phyloP scores from a whole-genome alignment of 495 filamentous ascomycete species.

The Copromyces sp. region DNA sequence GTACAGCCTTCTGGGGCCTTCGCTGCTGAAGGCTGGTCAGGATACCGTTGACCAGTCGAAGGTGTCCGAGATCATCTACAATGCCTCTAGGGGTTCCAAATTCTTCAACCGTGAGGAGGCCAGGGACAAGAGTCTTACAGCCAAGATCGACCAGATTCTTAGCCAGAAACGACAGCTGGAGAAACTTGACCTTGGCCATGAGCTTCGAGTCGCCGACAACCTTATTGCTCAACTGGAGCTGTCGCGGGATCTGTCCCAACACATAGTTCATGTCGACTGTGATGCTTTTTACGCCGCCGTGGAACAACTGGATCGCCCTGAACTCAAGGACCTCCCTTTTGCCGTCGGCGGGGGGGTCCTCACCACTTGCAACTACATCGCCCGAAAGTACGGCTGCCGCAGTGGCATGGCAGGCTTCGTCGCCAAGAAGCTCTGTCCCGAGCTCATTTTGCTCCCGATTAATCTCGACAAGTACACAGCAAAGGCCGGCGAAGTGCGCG shows the following conservation, averaged over 20 bases:
- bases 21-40: slow-evolving; percentile 88
- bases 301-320: slow-evolving; percentile 83
- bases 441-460: slow-evolving; percentile 69
- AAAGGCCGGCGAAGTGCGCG: slow-evolving; percentile 82
- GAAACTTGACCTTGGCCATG: slow-evolving; percentile 58
- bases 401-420: slow-evolving; percentile 96
- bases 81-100: slow-evolving; percentile 92
- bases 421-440: slow-evolving; percentile 85
- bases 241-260: slow-evolving; percentile 69
- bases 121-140: slow-evolving; percentile 71
- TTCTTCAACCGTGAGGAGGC: slow-evolving; percentile 90
- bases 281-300: slow-evolving; percentile 87
- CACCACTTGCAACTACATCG: slow-evolving; percentile 92
- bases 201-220: slow-evolving; percentile 70
- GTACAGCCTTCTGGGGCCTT: slow-evolving; percentile 76
- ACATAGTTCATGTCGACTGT: slow-evolving; percentile 88
- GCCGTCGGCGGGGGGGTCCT: slow-evolving; percentile 81
- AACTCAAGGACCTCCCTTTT: slow-evolving; percentile 82
- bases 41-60: slow-evolving; percentile 88
- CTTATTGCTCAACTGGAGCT: slow-evolving; percentile 70
- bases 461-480: slow-evolving; percentile 88
- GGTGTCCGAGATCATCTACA: slow-evolving; percentile 95
- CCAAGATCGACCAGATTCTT: slow-evolving; percentile 76
- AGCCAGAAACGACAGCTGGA: slow-evolving; percentile 69
- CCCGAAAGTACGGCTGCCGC: slow-evolving; percentile 79